Base-by-base conservation (phyloP, 2,329 filamentous ascomycete genomes). In the Falciphora oryzae region DNA sequence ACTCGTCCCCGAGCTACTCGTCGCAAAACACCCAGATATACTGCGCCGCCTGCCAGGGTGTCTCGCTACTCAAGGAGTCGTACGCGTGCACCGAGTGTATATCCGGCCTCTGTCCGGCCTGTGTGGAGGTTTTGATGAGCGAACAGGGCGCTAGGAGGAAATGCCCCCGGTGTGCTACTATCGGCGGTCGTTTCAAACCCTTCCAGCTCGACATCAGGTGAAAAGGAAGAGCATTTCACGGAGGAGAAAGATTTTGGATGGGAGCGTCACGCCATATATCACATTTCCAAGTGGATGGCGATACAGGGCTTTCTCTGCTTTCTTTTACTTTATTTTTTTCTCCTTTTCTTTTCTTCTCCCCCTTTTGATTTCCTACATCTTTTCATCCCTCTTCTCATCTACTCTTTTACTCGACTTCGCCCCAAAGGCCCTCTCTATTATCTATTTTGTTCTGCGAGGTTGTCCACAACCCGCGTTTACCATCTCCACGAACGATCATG, bases 31-130 rank as follows among this genome's bases (percentile, higher is more conserved):
- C 94, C 3, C 91, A 96, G 74, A 96, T 98, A 57, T 97, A 96
- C 74, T 98, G 94, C 75, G 91, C 93, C 27, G 91, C 90, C 61
- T 98, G 94, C 73, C 88, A 91, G 68, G 86, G 89, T 53, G 81
- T 93, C 25, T 93, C 89, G 63, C 80, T 89, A 14, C 80, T 98
- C 31, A 89, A 88, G 71, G 90, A 94, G 71, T 95, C 92, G 44
- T 97, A 93, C 73, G 94, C 94, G 28, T 98, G 94, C 75, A 97
- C 93, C 1, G 93, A 97, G 76, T 98, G 95, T 75, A 96, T 98
- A 68, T 96, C 92, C 74, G 94, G 93, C 22, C 84, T 98, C 62
- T 98, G 95, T 76, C 87, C 89, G 68, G 87, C 92, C 66, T 98
- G 94, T 72, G 92, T 97, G 65, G 89, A 93, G 71, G 86, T 91